Evolutionary conservation across 331 rosid species (phyloP), one percentile per base, ranked within the genome.

Genomic region (Malus hybrid): DNA sequence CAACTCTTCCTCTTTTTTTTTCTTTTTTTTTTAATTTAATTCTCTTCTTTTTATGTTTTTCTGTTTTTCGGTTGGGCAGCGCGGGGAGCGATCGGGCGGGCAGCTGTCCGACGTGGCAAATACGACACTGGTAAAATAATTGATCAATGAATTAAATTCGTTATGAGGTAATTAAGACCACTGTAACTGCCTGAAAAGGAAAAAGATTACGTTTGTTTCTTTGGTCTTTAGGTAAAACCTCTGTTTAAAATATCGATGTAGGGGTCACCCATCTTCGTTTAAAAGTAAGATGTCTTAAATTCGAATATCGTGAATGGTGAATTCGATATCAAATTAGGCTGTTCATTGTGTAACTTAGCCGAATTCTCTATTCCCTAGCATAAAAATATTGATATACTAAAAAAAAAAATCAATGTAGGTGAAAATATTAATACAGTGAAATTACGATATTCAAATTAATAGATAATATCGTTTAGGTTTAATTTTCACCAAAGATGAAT

Each of bases 1-100:
- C 73, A 66, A 66, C 79, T 67, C 79, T 76, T 31, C 33, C 80
- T 80, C 32, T 52, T 11, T 42, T 24, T 13, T 1, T 11, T 31
- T 2, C 2, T 27, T 52, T 32, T 22, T 22, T 20, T 24, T 57
- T 74, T 68, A 60, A 12, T 12, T 46, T 52, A 52, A 52, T 52
- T 44, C 1, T 16, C 57, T 52, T 16, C 20, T 6, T 6, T 52
- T 16, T 52, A 15, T 3, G 12, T 42, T 2, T 50, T 16, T 1
- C 57, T 6, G 57, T 52, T 16, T 50, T 42, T 60, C 44, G 57
- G 20, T 60, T 24, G 31, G 77, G 60, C 31, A 73, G 76, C 68
- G 50, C 44, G 65, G 59, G 69, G 57, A 52, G 57, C 10, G 57
- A 27, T 10, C 42, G 60, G 6, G 9, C 46, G 28, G 74, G 57